Evolutionary conservation across 2,329 filamentous ascomycete genomes (phyloP), one percentile per base, ranked within the genome.

Genomic region (Penicillium sp.): DNA sequence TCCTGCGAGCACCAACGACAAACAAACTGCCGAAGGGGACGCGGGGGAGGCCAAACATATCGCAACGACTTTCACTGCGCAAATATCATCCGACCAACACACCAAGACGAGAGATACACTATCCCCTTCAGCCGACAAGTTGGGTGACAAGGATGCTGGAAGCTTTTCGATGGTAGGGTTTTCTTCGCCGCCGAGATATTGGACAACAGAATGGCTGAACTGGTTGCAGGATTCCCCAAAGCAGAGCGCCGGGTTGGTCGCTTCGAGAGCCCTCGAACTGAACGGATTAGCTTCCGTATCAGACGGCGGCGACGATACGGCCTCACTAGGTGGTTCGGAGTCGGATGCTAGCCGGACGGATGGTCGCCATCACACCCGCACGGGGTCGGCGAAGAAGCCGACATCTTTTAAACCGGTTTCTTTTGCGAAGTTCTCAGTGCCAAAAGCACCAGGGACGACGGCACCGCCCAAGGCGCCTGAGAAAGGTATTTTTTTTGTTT

Each of bases 351-450:
- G 81, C 68, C 77, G 78, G 55, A 77, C 78, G 47, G 81, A 73
- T 63, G 74, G 63, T 65, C 79, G 68, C 60, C 74, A 69, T 69
- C 67, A 70, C 45, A 65, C 67, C 44, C 71, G 81, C 39, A 77
- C 78, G 20, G 69, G 71, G 40, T 75, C 83, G 13, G 73, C 80
- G 39, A 86, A 86, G 74, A 84, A 85, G 65, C 80, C 82, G 25
- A 70, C 80, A 5, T 76, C 79, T 3, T 86, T 86, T 72, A 86
- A 85, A 68, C 82, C 83, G 25, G 81, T 87, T 31, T 85, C 82
- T 13, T 84, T 86, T 51, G 83, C 84, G 33, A 87, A 86, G 69
- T 85, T 81, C 65, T 83, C 85, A 53, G 75, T 86, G 50, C 81
- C 82, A 43, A 87, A 87, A 67, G 78, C 83, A 22, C 78, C 81